Conservation (phyloP, 23 red algal genomes). For the Cyanidiococcus yangmingshanensis region DNA sequence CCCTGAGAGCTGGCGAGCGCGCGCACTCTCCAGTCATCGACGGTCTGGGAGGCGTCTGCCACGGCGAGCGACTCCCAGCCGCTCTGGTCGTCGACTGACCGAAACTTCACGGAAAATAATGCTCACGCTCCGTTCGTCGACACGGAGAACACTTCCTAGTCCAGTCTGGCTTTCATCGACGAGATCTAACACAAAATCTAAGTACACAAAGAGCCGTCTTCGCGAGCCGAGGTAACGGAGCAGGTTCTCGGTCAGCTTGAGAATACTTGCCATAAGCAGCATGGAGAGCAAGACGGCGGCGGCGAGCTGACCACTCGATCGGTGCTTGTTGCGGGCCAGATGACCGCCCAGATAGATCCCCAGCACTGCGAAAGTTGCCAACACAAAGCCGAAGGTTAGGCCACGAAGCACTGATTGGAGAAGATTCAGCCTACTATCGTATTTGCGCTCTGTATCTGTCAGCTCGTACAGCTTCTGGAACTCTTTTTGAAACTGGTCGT, state of each 20-base stretch:
- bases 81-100: neutral
- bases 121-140: neutral
- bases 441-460: neutral
- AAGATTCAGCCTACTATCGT: neutral
- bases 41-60: neutral
- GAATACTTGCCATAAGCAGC: neutral
- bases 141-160: neutral
- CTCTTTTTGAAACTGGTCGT: slow-evolving; percentile 1
- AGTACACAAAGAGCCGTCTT: neutral
- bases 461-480: neutral
- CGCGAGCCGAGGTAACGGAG: neutral
- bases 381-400: neutral
- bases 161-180: slow-evolving; percentile 1
- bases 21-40: neutral
- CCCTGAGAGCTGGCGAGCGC: neutral
- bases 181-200: slow-evolving; percentile 14
- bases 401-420: neutral
- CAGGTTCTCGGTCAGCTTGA: neutral
- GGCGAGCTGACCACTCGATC: neutral
- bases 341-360: slow-evolving; percentile 6
- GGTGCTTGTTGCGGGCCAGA: neutral
- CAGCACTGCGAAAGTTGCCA: neutral
- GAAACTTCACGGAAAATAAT: neutral
- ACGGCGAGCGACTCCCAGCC: neutral
- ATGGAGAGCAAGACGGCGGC: neutral